phyloP scores from a whole-genome alignment of 176 grass and related monocot genomes.

The Elaeis guineensis region DNA sequence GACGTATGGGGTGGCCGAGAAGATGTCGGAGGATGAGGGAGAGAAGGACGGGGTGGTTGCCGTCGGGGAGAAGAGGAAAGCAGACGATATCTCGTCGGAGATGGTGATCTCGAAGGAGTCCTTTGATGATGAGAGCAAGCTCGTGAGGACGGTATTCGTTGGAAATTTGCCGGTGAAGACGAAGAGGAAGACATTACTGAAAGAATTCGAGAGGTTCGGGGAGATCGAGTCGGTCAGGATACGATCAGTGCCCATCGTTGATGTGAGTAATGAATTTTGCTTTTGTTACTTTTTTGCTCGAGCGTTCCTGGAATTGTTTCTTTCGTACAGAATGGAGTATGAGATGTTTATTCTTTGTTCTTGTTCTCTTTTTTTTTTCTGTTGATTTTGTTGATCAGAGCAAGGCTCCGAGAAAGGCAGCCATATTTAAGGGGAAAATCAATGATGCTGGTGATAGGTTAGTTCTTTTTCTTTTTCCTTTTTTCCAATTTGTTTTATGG shows the following conservation, averaged over 20 bases:
- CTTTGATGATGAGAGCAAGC: constrained; percentile 78
- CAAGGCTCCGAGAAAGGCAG: constrained; percentile 69
- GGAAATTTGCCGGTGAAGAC: constrained; percentile 79
- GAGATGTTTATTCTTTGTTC: not conserved
- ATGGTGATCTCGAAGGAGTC: constrained; percentile 23
- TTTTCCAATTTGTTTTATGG: not conserved
- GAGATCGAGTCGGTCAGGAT: constrained; percentile 76
- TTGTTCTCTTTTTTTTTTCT: not conserved
- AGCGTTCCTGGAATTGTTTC: no score
- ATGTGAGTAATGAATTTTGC: constrained; percentile 43
- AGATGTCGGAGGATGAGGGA: not conserved
- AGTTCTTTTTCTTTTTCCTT: not conserved
- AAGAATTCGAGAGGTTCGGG: constrained; percentile 64
- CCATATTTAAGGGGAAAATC: constrained; percentile 56
- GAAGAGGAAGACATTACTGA: constrained; percentile 55
- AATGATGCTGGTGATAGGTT: constrained; percentile 67
- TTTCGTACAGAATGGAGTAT: no score
- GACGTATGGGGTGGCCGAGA: constrained; percentile 6
- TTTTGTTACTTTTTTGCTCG: not conserved
- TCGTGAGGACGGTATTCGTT: constrained; percentile 82
- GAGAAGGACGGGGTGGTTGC: not conserved
- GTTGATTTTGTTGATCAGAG: constrained; percentile 37
- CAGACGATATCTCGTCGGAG: constrained; percentile 23
- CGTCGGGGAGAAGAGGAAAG: constrained; percentile 69
- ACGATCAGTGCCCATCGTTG: constrained; percentile 68